Evolutionary conservation across 2,329 filamentous ascomycete genomes (phyloP).

Genomic region (Diplodia mutila): DNA sequence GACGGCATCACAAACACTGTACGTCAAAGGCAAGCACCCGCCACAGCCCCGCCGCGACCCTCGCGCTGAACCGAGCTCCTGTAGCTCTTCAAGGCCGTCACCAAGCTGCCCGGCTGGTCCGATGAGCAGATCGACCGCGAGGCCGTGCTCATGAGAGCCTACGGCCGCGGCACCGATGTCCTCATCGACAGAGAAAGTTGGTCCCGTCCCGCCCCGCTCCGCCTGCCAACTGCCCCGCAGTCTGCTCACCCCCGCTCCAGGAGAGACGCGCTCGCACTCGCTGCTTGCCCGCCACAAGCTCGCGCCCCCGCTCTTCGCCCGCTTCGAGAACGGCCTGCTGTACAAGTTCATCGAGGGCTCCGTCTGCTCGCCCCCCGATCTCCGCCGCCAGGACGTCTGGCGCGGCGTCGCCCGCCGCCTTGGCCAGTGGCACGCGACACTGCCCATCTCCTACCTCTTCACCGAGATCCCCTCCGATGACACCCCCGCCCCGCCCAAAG

Average conservation of each 20-base stretch:
- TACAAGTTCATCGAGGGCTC: slow-evolving; percentile 87
- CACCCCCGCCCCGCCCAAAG: slow-evolving; percentile 33
- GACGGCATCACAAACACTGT: slow-evolving; percentile 97
- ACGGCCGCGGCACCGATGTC: slow-evolving; percentile 90
- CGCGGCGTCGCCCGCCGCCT: slow-evolving; percentile 80
- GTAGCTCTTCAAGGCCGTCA: slow-evolving; percentile 74
- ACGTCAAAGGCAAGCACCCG: slow-evolving; percentile 39
- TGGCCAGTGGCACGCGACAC: slow-evolving; percentile 87
- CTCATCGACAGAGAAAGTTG: slow-evolving; percentile 93
- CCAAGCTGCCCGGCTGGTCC: slow-evolving; percentile 69
- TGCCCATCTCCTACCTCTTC: slow-evolving; percentile 59
- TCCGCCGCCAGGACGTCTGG: slow-evolving; percentile 76
- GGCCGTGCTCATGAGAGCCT: slow-evolving; percentile 86
- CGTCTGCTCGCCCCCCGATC: slow-evolving; percentile 78
- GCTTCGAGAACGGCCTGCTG: slow-evolving; percentile 94
- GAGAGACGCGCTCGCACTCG: slow-evolving; percentile 73
- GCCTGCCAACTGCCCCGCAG: neutral
- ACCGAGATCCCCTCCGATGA: slow-evolving; percentile 37
- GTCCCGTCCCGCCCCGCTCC: slow-evolving; percentile 30
- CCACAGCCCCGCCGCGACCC: slow-evolving; percentile 4
- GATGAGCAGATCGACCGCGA: slow-evolving; percentile 80
- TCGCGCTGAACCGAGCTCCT: slow-evolving; percentile 17
- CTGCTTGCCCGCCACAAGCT: slow-evolving; percentile 81
- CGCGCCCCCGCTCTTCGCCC: slow-evolving; percentile 83
- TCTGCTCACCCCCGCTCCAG: slow-evolving; percentile 32